These are phyloP conservation scores for Monosporozyma siamensis DNA, from an alignment of 805 yeast genomes.

Conservation along the genomic window DNA sequence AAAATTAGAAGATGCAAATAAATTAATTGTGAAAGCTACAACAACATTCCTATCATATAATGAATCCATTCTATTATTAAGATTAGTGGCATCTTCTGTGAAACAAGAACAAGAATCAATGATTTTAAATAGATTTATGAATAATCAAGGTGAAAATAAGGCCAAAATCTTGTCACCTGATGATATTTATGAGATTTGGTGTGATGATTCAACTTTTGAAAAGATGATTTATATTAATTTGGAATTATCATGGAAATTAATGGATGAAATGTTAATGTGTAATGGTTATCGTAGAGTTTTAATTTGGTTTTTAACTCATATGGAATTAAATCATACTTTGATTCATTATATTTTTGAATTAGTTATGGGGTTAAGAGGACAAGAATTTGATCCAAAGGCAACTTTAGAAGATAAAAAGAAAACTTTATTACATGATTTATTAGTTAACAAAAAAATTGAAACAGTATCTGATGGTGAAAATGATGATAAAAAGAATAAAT, in stretches of 20 bases:
- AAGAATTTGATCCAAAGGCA: constrained; percentile 8
- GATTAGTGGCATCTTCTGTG: constrained; percentile 46
- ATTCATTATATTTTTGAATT: constrained; percentile 59
- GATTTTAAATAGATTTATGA: constrained; percentile 11
- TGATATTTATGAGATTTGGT: constrained; percentile 39
- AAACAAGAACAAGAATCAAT: constrained; percentile 34
- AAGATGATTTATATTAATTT: constrained; percentile 44
- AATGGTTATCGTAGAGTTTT: constrained; percentile 52
- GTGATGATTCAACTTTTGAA: constrained; percentile 40
- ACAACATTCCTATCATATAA: constrained; percentile 10
- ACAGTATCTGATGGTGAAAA: background rate
- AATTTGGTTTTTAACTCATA: constrained; percentile 60
- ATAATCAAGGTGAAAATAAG: background rate
- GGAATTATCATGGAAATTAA: constrained; percentile 41
- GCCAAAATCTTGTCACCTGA: constrained; percentile 36
- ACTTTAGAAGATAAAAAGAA: constrained; percentile 7
- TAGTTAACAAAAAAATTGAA: constrained; percentile 4
- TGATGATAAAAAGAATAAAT: constrained; percentile 10
- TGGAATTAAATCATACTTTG: constrained; percentile 44
- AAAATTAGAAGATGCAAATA: constrained; percentile 7
- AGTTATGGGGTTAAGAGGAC: constrained; percentile 48
- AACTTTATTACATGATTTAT: constrained; percentile 4
- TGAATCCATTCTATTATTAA: constrained; percentile 14
- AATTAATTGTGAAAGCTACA: constrained; percentile 16
- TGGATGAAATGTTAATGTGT: constrained; percentile 68